A percentile compares a stretch with the other conserved stretches of the same genome.
phyloP scores from a whole-genome alignment of 2,329 filamentous ascomycete species.

The Monilinia vaccinii-corymbosi region DNA sequence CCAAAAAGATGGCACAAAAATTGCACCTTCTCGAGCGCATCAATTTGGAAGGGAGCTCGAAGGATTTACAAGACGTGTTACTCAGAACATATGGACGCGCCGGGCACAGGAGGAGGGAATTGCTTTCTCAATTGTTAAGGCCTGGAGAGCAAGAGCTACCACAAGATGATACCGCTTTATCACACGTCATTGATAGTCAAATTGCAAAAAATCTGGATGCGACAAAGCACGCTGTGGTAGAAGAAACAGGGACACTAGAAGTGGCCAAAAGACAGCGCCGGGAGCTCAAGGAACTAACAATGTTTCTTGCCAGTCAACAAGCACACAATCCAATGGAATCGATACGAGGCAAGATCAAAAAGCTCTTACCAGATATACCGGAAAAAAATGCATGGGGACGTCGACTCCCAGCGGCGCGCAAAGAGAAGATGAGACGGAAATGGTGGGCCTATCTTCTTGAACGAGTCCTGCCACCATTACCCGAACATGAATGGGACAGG shows the following conservation, averaged over 20 bases:
- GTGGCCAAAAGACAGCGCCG: not conserved
- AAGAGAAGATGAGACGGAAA: slow-evolving; percentile 35
- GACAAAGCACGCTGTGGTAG: not conserved
- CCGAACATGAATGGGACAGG: slow-evolving; percentile 45
- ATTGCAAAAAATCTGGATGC: not conserved
- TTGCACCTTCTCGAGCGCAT: slow-evolving; percentile 39
- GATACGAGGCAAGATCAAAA: slow-evolving; percentile 3
- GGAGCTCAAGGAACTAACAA: not conserved
- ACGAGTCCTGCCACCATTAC: slow-evolving; percentile 46
- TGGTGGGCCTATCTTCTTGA: slow-evolving; percentile 40
- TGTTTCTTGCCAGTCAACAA: slow-evolving; percentile 17
- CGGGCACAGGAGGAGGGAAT: slow-evolving; percentile 41
- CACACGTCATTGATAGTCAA: slow-evolving; percentile 21
- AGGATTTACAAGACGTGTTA: slow-evolving; percentile 40
- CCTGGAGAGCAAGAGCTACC: slow-evolving; percentile 30
- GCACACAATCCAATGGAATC: slow-evolving; percentile 12
- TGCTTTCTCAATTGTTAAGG: slow-evolving; percentile 35
- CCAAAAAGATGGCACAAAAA: slow-evolving; percentile 31
- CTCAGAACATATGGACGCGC: slow-evolving; percentile 42
- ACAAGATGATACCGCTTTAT: slow-evolving; percentile 34
- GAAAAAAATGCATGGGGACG: slow-evolving; percentile 42
- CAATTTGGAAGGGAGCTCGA: slow-evolving; percentile 39
- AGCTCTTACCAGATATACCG: slow-evolving; percentile 32
- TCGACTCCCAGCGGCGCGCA: slow-evolving; percentile 33
- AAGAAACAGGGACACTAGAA: not conserved